Conservation (phyloP, 2,329 filamentous ascomycete species). For the Ascocoryne sarcoides region DNA sequence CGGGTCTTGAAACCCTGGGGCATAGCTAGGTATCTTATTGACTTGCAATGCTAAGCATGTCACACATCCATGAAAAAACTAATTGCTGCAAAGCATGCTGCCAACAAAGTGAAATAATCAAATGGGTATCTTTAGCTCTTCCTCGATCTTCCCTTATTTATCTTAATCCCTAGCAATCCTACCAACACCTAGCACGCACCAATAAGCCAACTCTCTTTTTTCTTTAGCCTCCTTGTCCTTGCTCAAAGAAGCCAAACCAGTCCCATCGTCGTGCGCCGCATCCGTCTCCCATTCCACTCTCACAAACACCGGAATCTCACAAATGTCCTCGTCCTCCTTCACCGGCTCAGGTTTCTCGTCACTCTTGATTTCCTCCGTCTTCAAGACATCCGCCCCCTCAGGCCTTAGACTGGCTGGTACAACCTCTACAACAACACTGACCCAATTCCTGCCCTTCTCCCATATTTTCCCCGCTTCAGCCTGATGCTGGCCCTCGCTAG, state of each 20-base stretch:
- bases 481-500: constrained; percentile 37
- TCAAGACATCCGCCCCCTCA: constrained; percentile 18
- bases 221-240: constrained; percentile 56
- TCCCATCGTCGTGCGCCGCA: constrained; percentile 45
- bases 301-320: constrained; percentile 94
- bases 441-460: constrained; percentile 90
- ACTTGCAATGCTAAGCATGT: constrained; percentile 19
- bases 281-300: constrained; percentile 83
- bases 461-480: constrained; percentile 92
- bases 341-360: constrained; percentile 36
- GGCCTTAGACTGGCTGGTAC: constrained; percentile 44
- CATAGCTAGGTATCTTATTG: constrained; percentile 23
- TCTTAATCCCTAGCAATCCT: constrained; percentile 52
- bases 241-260: constrained; percentile 26
- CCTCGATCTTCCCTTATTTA: neutral
- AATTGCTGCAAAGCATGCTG: neutral
- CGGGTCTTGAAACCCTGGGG: constrained; percentile 11
- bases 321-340: constrained; percentile 47
- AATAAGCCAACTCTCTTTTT: constrained; percentile 86
- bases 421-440: constrained; percentile 86
- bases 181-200: constrained; percentile 86
- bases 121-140: constrained; percentile 22
- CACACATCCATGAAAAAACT: neutral
- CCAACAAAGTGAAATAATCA: constrained; percentile 14
- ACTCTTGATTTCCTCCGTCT: constrained; percentile 28